Base-by-base conservation (phyloP, 2,329 filamentous ascomycete genomes). In the Talaromyces sp. region DNA sequence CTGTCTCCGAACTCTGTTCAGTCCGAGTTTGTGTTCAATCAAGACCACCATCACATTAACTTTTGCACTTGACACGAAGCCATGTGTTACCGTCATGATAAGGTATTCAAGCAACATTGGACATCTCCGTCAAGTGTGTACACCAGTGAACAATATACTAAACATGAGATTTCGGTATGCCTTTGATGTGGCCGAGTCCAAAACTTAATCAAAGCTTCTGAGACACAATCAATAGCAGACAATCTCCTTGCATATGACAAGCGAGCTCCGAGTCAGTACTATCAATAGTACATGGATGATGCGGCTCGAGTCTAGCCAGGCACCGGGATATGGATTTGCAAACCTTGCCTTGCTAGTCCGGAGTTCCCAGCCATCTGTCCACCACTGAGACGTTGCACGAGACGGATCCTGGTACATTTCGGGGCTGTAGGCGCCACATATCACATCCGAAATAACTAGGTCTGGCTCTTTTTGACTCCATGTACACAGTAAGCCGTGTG, bases 161-260 rank as follows among this genome's bases (percentile, higher is more conserved):
- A 31, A 33, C 28, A 35, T n/a, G 28, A 33, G 28, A 35, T 21
- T 16, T 21, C 28, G 28, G 48, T 3, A 54, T 54, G 48, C 48
- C 28, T 16, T 54, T 5, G 44, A 28, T 16, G 25, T 48, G 23
- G 31, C 28, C 9, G 21, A 31, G 46, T 46, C 31, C 12, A 14
- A 14, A 18, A 25, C 21, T 23, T 60, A 25, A 25, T 18, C 12
- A 14, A 14, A 18, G 18, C 21, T 23, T 60, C 58, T 46, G 48
- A 60, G 44, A 40, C 58, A 60, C 31, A 11, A 21, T 23, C 58
- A 60, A 60, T 60, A 60, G 28, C 21, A 60, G 37, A 11, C 33
- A 25, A n/a, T 11, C 58, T 39, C 58, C 58, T 60, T 60, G 58
- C 58, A 60, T 60, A 52, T 23, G 48, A 28, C 16, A 50, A 50